These are phyloP conservation scores for Nakaseomyces uthaithaninus DNA, from an alignment of 1,139 yeast species.

Conservation along the genomic window DNA sequence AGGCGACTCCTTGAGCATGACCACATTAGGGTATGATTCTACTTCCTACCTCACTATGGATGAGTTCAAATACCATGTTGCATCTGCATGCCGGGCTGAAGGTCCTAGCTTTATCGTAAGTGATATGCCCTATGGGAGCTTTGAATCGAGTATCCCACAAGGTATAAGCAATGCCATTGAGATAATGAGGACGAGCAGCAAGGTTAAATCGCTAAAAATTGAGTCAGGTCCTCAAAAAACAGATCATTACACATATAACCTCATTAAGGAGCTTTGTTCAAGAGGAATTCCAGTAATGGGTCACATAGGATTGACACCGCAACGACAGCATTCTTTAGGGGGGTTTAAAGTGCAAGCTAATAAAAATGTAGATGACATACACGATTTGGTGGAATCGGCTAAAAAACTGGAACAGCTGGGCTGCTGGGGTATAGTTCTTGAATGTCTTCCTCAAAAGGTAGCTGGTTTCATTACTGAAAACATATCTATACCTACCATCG, in stretches of 20 bases:
- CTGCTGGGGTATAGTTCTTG: slow-evolving; percentile 65
- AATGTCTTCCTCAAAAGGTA: slow-evolving; percentile 77
- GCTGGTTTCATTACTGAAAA: slow-evolving; percentile 55
- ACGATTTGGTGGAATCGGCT: slow-evolving; percentile 60
- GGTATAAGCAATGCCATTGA: slow-evolving; percentile 59
- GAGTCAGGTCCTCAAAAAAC: slow-evolving; percentile 72
- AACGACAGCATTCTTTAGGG: slow-evolving; percentile 66
- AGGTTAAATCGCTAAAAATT: slow-evolving; percentile 72
- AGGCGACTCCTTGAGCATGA: slow-evolving; percentile 94
- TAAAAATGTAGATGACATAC: slow-evolving; percentile 45
- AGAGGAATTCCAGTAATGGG: slow-evolving; percentile 89
- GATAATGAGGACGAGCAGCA: slow-evolving; percentile 53
- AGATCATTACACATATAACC: slow-evolving; percentile 22
- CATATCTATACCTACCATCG: slow-evolving; percentile 72
- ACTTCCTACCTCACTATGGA: slow-evolving; percentile 69
- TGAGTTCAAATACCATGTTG: slow-evolving; percentile 63
- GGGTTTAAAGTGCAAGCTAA: slow-evolving; percentile 86
- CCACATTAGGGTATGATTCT: slow-evolving; percentile 70
- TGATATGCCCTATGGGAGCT: slow-evolving; percentile 85
- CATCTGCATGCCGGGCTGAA: slow-evolving; percentile 69
- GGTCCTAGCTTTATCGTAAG: slow-evolving; percentile 59
- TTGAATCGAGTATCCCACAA: slow-evolving; percentile 55
- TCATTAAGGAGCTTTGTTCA: slow-evolving; percentile 22
- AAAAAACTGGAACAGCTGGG: slow-evolving; percentile 67
- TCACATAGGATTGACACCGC: slow-evolving; percentile 91